phyloP scores from a whole-genome alignment of 139 green algal genomes.

The Volvox africanus region DNA sequence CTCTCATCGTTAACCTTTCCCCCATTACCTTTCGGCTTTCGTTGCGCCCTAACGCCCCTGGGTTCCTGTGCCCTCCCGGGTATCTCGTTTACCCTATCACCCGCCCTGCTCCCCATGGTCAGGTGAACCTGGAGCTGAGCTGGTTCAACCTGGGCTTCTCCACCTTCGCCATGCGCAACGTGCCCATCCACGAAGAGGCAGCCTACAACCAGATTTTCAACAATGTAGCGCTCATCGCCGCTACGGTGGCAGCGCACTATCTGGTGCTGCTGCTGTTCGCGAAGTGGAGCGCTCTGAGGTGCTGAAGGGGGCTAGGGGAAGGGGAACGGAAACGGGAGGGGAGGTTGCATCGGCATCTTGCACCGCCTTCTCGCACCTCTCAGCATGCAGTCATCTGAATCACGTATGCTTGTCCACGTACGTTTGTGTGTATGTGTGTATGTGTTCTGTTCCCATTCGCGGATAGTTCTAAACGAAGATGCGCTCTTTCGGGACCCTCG shows the following conservation, averaged over 20 bases:
- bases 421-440: too few relatives aligned
- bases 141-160: conserved; percentile 44
- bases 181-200: not conserved
- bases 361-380: too few relatives aligned
- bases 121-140: conserved; percentile 16
- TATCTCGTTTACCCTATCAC: too few relatives aligned
- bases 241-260: not conserved
- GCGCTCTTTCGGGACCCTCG: not conserved
- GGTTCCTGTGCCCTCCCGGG: too few relatives aligned
- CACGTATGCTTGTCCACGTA: not conserved
- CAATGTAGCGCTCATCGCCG: not conserved
- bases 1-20: too few relatives aligned
- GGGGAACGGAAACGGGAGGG: too few relatives aligned
- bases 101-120: not conserved
- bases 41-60: too few relatives aligned
- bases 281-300: not conserved
- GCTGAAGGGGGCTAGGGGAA: too few relatives aligned
- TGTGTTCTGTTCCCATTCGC: too few relatives aligned
- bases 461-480: too few relatives aligned
- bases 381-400: not conserved
- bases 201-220: conserved; percentile 44
- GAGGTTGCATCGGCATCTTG: too few relatives aligned
- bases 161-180: not conserved
- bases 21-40: too few relatives aligned
- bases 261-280: not conserved